Conservation (phyloP, 331 rosid species). For the Phaseolus coccineus region DNA sequence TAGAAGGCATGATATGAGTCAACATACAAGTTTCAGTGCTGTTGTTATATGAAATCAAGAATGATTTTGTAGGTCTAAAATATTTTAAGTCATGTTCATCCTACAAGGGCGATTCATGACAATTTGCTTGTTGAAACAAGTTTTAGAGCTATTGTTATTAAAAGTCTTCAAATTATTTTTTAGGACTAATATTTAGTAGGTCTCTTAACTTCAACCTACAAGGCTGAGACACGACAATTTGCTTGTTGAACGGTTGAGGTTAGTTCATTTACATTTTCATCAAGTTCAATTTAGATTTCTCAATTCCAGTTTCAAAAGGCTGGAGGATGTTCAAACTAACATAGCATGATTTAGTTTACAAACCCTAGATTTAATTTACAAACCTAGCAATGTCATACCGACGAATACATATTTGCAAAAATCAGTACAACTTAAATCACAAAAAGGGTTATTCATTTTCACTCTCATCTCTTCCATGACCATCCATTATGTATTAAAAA, state of each 20-base stretch:
- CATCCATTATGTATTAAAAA: conserved; percentile 11
- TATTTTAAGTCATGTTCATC: not conserved
- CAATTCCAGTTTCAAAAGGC: conserved; percentile 15
- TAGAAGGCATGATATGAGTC: not conserved
- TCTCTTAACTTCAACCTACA: not conserved
- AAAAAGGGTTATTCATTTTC: conserved; percentile 4
- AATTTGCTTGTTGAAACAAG: not conserved
- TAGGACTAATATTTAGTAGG: not conserved
- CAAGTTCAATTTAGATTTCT: not conserved
- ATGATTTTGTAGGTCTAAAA: not conserved
- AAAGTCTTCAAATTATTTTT: not conserved
- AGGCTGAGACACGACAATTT: not conserved
- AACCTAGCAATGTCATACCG: conserved; percentile 9
- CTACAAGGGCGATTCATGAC: not conserved
- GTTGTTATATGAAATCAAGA: not conserved
- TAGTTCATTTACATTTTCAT: not conserved
- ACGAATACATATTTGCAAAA: not conserved
- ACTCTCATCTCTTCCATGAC: conserved; percentile 16
- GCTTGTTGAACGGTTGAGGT: not conserved
- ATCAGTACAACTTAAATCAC: not conserved
- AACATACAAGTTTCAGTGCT: not conserved
- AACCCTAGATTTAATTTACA: not conserved
- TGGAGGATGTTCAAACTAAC: conserved; percentile 10
- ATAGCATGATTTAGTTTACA: not conserved
- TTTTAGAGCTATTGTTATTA: not conserved